Evolutionary conservation across 83 land plant species (phyloP).

Genomic region (Isoetes engelmannii): DNA sequence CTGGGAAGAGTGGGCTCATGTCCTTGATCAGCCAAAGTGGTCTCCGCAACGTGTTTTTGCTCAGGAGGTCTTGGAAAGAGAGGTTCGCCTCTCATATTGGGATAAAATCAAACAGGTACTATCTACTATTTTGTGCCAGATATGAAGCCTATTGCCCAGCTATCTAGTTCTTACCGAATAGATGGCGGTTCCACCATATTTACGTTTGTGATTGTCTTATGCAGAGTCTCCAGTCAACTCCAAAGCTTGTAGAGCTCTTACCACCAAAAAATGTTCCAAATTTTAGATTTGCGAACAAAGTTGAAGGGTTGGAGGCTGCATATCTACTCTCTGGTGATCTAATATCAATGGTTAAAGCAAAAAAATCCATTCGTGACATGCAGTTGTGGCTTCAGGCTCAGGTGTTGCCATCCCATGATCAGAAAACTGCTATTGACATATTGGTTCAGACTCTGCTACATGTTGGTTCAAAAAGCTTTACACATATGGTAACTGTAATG

Average conservation of each 20-base stretch:
- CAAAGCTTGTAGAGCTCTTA: conserved; percentile 70
- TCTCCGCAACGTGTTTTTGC: conserved; percentile 88
- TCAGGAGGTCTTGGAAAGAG: conserved; percentile 85
- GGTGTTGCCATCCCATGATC: conserved; percentile 51
- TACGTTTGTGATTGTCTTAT: not conserved
- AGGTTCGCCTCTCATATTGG: conserved; percentile 89
- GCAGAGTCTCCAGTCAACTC: conserved; percentile 72
- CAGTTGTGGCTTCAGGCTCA: conserved; percentile 70
- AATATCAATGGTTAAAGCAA: conserved; percentile 54
- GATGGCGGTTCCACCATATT: not conserved
- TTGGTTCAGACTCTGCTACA: conserved; percentile 72
- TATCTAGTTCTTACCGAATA: not conserved
- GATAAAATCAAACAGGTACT: conserved; percentile 84
- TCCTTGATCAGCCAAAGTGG: conserved; percentile 90
- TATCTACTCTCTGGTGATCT: conserved; percentile 57
- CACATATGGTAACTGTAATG: conserved; percentile 82
- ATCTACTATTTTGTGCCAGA: not conserved
- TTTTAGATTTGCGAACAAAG: conserved; percentile 49
- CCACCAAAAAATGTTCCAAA: conserved; percentile 68
- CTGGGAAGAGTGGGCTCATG: conserved; percentile 95
- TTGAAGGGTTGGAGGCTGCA: conserved; percentile 35
- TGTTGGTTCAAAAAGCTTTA: conserved; percentile 91
- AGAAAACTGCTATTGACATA: conserved; percentile 48
- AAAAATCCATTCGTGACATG: conserved; percentile 57
- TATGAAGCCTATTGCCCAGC: not conserved